Base-by-base conservation (phyloP, 1,139 yeast species). In the Nakaseomyces bracarensis region DNA sequence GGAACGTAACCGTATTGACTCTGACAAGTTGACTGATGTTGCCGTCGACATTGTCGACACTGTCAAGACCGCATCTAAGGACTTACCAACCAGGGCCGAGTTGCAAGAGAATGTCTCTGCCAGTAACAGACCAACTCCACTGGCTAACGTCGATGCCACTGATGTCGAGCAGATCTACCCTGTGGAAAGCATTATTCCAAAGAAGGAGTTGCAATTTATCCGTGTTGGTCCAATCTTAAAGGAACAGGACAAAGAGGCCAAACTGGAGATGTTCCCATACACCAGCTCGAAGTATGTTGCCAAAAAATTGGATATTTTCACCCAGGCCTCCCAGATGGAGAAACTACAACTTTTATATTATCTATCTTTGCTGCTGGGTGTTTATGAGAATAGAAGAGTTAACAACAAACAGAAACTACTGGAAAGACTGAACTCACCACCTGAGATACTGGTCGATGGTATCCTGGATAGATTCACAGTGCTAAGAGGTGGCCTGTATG, bases 141-240 rank as follows among this genome's bases (percentile, higher is more conserved):
- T 69, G 20, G 84, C 82, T 51, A 70, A 86, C 55, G 73, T 73
- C 36, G 83, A 75, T 40, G 95, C 97, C 15, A 80, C 85, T 7
- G 71, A 73, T 43, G 91, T 82, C 36, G 89, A 82, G 55, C 94
- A 86, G 48, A 73, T 87, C 38, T 91, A 87, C 61, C 84, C 95
- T 31, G 57, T 89, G 38, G 67, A 69, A 46, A 76, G 71, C 54
- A 75, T 91, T 60, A 77, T 91, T 59, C 81, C 93, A 46, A 68
- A 69, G 51, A 68, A 68, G 46, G 95, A 85, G 58, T 73, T 81
- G 67, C 64, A 68, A 19, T 67, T 71, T 49, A 75, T 89, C 49
- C 77, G 87, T 48, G 79, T 82, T 36, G 76, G 72, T 29, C 59
- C 74, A 5, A 61, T 82, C 44, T 60, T 75, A 43, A 68, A 68